A percentile compares a stretch with the other conserved stretches of the same genome.
These are phyloP conservation scores for Pseudogymnoascus sp. DNA, from an alignment of 2,329 filamentous ascomycete genomes.

Conservation along the genomic window DNA sequence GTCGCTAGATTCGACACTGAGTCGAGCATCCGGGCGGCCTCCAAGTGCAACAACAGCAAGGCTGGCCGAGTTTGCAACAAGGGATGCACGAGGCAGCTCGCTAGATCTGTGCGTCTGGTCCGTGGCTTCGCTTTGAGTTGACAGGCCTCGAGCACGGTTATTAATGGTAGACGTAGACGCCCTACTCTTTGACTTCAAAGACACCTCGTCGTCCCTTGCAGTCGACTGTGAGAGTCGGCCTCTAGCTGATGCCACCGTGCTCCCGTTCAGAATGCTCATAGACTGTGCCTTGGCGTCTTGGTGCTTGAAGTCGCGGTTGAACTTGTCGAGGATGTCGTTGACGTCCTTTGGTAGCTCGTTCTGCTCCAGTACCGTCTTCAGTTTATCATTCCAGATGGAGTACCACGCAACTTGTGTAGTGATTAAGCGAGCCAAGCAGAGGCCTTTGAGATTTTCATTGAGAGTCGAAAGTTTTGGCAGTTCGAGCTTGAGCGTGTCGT, in stretches of 20 bases:
- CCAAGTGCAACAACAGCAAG: neutral
- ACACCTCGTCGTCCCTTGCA: slow-evolving; percentile 31
- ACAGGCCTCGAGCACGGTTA: slow-evolving; percentile 46
- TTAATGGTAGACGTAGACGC: slow-evolving; percentile 20
- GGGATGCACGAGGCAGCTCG: neutral
- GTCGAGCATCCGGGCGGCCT: neutral
- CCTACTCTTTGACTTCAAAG: slow-evolving; percentile 24
- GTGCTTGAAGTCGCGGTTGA: slow-evolving; percentile 69
- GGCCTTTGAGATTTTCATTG: slow-evolving; percentile 76
- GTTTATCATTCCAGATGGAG: slow-evolving; percentile 72
- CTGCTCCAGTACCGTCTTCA: slow-evolving; percentile 64
- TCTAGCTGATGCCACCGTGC: slow-evolving; percentile 25
- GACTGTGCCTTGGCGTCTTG: slow-evolving; percentile 62
- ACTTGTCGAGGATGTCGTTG: slow-evolving; percentile 65
- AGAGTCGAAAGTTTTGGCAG: slow-evolving; percentile 73
- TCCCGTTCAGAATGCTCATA: slow-evolving; percentile 72
- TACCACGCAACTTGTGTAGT: slow-evolving; percentile 80
- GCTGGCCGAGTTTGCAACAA: neutral
- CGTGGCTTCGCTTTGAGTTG: slow-evolving; percentile 54
- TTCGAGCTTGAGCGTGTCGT: slow-evolving; percentile 88
- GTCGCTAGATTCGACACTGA: neutral
- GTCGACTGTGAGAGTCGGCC: slow-evolving; percentile 30
- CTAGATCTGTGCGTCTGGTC: neutral
- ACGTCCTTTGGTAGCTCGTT: slow-evolving; percentile 55
- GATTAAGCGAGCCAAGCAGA: slow-evolving; percentile 75